Evolutionary conservation across 306 rosid species (phyloP).

Genomic region (Begonia fuchsioides): DNA sequence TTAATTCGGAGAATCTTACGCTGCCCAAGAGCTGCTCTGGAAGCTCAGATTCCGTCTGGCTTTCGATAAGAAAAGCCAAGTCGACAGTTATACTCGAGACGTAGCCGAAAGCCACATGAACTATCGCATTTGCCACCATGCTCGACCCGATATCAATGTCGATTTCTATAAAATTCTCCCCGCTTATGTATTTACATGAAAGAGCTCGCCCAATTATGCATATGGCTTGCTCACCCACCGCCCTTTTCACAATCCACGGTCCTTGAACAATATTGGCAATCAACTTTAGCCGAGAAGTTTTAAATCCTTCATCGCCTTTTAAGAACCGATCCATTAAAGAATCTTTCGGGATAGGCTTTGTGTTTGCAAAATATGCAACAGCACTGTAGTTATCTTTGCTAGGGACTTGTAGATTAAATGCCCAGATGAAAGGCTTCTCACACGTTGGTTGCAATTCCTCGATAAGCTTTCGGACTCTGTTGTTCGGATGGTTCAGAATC

Average conservation of each 20-base stretch:
- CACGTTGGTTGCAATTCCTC: constrained; percentile 41
- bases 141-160: constrained; percentile 87
- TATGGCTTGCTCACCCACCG: constrained; percentile 85
- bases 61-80: constrained; percentile 74
- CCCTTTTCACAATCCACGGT: constrained; percentile 85
- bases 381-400: constrained; percentile 62
- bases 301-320: constrained; percentile 52
- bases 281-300: constrained; percentile 79
- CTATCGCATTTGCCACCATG: constrained; percentile 75
- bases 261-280: constrained; percentile 66
- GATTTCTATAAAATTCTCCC: constrained; percentile 61
- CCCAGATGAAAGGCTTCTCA: constrained; percentile 74
- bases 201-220: constrained; percentile 70
- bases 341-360: constrained; percentile 38
- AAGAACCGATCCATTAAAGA: constrained; percentile 59
- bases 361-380: constrained; percentile 42
- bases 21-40: constrained; percentile 70
- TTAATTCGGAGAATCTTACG: constrained; percentile 52
- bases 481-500: constrained; percentile 40
- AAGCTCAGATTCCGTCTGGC: constrained; percentile 62
- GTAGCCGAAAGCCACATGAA: constrained; percentile 75
- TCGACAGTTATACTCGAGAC: constrained; percentile 58
- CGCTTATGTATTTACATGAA: constrained; percentile 36
- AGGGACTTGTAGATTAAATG: constrained; percentile 76
- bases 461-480: constrained; percentile 42